These are phyloP conservation scores for Fallopia convolvulus DNA, from an alignment of 148 eudicot species.

Conservation along the genomic window DNA sequence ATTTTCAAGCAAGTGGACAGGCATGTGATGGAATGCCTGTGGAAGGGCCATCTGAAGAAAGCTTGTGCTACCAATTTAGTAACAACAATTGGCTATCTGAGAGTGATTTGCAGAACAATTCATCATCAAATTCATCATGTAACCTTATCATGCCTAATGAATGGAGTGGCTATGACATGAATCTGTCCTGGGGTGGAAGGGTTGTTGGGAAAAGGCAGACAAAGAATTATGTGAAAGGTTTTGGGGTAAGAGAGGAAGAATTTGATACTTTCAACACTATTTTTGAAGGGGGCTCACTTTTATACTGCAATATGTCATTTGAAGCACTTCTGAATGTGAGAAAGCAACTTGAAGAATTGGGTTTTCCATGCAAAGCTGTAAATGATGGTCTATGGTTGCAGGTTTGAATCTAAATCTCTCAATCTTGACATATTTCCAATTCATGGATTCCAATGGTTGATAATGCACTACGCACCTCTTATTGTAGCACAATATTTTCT, in stretches of 20 bases:
- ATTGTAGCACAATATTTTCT: background rate
- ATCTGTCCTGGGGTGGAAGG: constrained; percentile 88
- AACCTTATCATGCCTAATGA: constrained; percentile 52
- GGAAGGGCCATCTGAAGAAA: constrained; percentile 96
- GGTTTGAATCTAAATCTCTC: constrained; percentile 37
- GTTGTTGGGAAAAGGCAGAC: constrained; percentile 74
- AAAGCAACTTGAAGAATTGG: constrained; percentile 95
- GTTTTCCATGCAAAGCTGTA: constrained; percentile 95
- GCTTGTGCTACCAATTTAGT: constrained; percentile 63
- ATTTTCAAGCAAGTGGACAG: constrained; percentile 30
- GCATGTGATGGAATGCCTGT: constrained; percentile 38
- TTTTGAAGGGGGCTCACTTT: constrained; percentile 91
- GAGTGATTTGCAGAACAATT: constrained; percentile 43
- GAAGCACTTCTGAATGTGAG: constrained; percentile 92
- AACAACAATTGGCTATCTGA: constrained; percentile 63
- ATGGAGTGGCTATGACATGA: constrained; percentile 56
- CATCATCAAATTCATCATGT: constrained; percentile 45
- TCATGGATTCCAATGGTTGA: background rate
- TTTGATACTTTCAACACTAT: constrained; percentile 80
- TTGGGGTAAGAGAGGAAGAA: constrained; percentile 63
- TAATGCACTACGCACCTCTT: background rate
- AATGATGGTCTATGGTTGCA: constrained; percentile 97
- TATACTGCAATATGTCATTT: constrained; percentile 93
- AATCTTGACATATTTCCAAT: background rate
- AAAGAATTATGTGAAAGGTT: constrained; percentile 40